Percentiles rank a stretch among this genome's conserved stretches.
Conservation (phyloP, 306 rosid genomes). For the Elaeagnus macrophylla region DNA sequence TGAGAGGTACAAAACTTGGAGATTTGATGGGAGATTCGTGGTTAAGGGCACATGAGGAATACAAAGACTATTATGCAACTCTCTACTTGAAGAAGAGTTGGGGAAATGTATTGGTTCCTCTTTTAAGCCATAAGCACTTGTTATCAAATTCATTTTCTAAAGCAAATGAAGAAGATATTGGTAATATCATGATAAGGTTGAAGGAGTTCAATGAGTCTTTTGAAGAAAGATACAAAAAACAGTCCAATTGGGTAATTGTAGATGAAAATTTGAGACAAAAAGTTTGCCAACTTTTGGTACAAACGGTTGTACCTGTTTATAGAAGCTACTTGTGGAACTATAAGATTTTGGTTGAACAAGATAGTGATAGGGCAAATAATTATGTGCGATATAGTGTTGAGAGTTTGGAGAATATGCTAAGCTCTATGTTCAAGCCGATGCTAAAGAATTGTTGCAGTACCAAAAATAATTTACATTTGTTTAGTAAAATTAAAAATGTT, state of each 20-base stretch:
- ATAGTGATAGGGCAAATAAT: slow-evolving; percentile 33
- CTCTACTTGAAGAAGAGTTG: slow-evolving; percentile 69
- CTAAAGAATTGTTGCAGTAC: slow-evolving; percentile 20
- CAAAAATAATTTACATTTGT: slow-evolving; percentile 27
- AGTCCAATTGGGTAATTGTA: slow-evolving; percentile 51
- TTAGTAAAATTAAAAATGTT: slow-evolving; percentile 35
- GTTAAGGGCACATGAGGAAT: slow-evolving; percentile 71
- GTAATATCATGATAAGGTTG: slow-evolving; percentile 28
- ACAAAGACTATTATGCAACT: slow-evolving; percentile 65
- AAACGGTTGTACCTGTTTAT: slow-evolving; percentile 58
- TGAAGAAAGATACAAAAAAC: slow-evolving; percentile 49
- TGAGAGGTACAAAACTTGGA: slow-evolving; percentile 59
- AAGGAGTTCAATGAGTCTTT: slow-evolving; percentile 50
- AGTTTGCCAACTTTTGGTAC: slow-evolving; percentile 47
- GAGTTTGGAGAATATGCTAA: slow-evolving; percentile 50
- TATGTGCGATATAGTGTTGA: slow-evolving; percentile 38
- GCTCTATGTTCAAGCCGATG: slow-evolving; percentile 47
- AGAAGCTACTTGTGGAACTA: slow-evolving; percentile 39
- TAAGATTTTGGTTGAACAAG: slow-evolving; percentile 38
- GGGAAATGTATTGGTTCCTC: slow-evolving; percentile 43
- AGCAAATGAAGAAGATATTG: slow-evolving; percentile 25
- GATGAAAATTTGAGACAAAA: slow-evolving; percentile 52
- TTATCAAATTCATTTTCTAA: slow-evolving; percentile 18
- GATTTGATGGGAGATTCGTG: slow-evolving; percentile 75
- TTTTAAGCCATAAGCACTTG: slow-evolving; percentile 32